Evolutionary conservation across 768 basidiomycete genomes (phyloP).

Genomic region (Mrakia gelida): DNA sequence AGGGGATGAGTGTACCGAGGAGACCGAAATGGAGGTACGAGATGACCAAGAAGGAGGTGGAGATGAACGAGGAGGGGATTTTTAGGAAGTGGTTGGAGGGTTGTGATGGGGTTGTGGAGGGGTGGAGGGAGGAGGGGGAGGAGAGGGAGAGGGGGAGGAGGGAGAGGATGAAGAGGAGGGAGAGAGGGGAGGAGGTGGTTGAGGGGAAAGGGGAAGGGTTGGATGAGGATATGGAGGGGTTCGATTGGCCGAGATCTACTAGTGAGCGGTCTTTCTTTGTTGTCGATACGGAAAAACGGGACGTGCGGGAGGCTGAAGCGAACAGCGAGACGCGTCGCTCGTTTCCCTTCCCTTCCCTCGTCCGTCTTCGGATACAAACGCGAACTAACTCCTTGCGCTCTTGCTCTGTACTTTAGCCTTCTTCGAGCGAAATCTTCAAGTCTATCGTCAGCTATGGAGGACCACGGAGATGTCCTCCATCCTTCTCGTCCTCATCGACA

Average conservation of each 20-base stretch:
- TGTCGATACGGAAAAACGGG: too few relatives aligned
- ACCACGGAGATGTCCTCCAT: conserved; percentile 29
- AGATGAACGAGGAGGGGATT: conserved; percentile 78
- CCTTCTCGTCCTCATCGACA: conserved; percentile 32
- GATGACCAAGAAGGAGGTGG: conserved; percentile 82
- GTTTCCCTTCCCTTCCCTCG: not conserved
- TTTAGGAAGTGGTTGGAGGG: conserved; percentile 73
- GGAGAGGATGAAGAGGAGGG: not conserved
- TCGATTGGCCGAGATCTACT: conserved; percentile 27
- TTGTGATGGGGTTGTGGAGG: conserved; percentile 38
- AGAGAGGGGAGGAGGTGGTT: not conserved
- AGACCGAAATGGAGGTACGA: conserved; percentile 84
- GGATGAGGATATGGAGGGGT: not conserved
- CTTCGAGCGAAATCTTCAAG: conserved; percentile 32
- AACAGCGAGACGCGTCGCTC: not conserved
- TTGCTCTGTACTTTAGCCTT: conserved; percentile 7
- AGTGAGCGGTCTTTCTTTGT: not conserved
- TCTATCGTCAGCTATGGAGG: conserved; percentile 29
- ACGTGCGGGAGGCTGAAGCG: too few relatives aligned
- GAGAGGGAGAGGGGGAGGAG: not conserved
- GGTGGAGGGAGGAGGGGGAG: conserved; percentile 10
- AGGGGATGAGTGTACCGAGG: conserved; percentile 53
- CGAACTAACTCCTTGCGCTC: too few relatives aligned
- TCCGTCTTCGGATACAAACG: not conserved
- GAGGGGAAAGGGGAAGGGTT: not conserved